Conservation (phyloP, 1,139 yeast genomes). For the Yamadazyma atmosphaerica region DNA sequence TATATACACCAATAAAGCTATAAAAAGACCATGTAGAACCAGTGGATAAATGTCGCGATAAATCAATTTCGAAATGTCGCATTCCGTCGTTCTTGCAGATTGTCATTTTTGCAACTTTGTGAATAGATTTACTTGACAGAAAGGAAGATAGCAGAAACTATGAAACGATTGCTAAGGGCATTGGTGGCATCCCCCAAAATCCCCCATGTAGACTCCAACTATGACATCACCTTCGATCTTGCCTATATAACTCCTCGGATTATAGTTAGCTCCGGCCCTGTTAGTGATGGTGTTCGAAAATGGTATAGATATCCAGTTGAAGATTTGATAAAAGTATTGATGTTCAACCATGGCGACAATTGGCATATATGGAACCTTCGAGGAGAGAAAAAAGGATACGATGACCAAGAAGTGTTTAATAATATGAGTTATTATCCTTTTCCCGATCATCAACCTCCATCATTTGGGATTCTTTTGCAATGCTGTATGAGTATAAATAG, state of each 20-base stretch:
- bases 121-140: no score
- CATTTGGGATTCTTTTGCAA: slow-evolving; percentile 49
- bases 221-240: slow-evolving; percentile 46
- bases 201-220: neutral
- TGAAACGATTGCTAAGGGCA: neutral
- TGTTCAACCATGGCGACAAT: slow-evolving; percentile 45
- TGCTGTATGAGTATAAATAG: slow-evolving; percentile 47
- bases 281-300: slow-evolving; percentile 40
- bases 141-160: no score
- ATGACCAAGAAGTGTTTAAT: slow-evolving; percentile 33
- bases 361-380: slow-evolving; percentile 82
- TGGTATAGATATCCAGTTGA: slow-evolving; percentile 56
- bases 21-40: no score
- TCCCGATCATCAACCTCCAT: slow-evolving; percentile 80
- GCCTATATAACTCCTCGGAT: slow-evolving; percentile 62
- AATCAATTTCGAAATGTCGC: no score
- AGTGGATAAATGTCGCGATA: no score
- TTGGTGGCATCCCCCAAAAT: neutral
- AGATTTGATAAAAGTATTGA: slow-evolving; percentile 53
- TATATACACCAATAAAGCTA: slow-evolving; percentile 7
- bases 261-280: slow-evolving; percentile 77
- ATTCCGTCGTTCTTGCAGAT: no score
- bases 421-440: slow-evolving; percentile 50
- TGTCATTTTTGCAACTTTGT: no score
- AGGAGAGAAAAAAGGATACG: slow-evolving; percentile 57